Evolutionary conservation across 2,329 filamentous ascomycete species (phyloP).

Genomic region (Helicocarpus griseus): DNA sequence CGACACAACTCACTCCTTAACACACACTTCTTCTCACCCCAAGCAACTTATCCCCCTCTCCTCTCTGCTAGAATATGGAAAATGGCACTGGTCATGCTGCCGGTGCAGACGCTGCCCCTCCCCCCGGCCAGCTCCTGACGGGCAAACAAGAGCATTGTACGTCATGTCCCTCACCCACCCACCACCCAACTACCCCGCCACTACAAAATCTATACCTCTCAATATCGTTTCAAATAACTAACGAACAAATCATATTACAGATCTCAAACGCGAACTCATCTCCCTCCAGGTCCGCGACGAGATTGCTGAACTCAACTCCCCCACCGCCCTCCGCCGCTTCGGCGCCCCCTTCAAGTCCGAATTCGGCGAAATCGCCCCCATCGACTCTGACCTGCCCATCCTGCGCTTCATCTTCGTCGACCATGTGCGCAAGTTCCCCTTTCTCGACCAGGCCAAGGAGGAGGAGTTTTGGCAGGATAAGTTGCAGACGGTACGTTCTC

Average conservation of each 20-base stretch:
- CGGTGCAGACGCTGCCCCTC: not conserved
- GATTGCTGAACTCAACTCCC: slow-evolving; percentile 85
- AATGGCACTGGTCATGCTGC: not conserved
- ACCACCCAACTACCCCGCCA: slow-evolving; percentile 4
- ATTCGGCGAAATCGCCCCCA: slow-evolving; percentile 80
- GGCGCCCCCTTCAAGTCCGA: slow-evolving; percentile 92
- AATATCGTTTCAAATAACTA: slow-evolving; percentile 7
- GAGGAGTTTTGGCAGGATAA: slow-evolving; percentile 99
- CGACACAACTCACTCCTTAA: not conserved
- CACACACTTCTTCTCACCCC: not conserved
- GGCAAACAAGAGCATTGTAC: slow-evolving; percentile 97
- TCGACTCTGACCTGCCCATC: slow-evolving; percentile 89
- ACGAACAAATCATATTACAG: slow-evolving; percentile 35
- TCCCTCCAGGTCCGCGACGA: slow-evolving; percentile 82
- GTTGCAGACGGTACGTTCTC: slow-evolving; percentile 67
- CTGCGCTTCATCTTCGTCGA: slow-evolving; percentile 96
- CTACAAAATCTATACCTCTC: not conserved
- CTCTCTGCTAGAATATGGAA: slow-evolving; percentile 6
- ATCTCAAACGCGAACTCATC: slow-evolving; percentile 92
- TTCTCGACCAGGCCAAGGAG: slow-evolving; percentile 90
- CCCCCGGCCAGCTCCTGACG: slow-evolving; percentile 54
- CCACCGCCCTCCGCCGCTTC: slow-evolving; percentile 88
- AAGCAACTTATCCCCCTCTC: not conserved
- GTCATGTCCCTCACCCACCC: slow-evolving; percentile 26
- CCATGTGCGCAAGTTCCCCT: slow-evolving; percentile 95